Base-by-base conservation (phyloP, 768 basidiomycete species). In the Phylloporus arenicola region DNA sequence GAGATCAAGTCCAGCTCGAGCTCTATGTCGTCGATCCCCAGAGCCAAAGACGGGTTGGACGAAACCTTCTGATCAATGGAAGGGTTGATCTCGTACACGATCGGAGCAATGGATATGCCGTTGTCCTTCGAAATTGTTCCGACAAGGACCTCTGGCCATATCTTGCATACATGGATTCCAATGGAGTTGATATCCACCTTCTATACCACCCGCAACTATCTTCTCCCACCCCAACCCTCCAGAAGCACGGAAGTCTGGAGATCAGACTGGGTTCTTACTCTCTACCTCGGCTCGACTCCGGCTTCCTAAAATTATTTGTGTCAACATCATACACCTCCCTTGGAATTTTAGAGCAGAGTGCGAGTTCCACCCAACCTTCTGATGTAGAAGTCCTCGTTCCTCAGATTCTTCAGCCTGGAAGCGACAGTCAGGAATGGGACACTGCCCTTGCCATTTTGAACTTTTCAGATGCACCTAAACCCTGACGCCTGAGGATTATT, bases 141-240 rank as follows among this genome's bases (percentile, higher is more conserved):
- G 71, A 75, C 54, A 55, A 64, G 49, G 76, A 80, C 59, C 72
- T 84, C 25, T 84, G 81, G 82, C 80, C 82, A 29, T 82, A 81
- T 60, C 70, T 84, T 30, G 74, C 75, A 1, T 81, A 78, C 60
- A 78, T 84, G 78, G 80, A 83, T 57, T 75, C 79, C 3, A 74
- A 72, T 47, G 75, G 71, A 35, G 77, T 81, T 51, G 72, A 70
- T 45, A 79, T 80, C 53, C 76, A 73, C 48, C 70, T 80, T 48
- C 63, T 82, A n/a, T 80, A 81, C 62, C 76, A 76, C 43, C 77
- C 82, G 6, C 71, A 70, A 40, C 65, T 70, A 10, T 64, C 67
- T 30, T 43, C 59, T 19, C 43, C 62, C 16, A 38, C 46, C n/a
- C 68, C 81, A 7, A 80, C 80, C 14, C 72, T 83, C 37, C 72